These are phyloP conservation scores for Diplodia corticola DNA, from an alignment of 2,329 filamentous ascomycete genomes.

Conservation along the genomic window DNA sequence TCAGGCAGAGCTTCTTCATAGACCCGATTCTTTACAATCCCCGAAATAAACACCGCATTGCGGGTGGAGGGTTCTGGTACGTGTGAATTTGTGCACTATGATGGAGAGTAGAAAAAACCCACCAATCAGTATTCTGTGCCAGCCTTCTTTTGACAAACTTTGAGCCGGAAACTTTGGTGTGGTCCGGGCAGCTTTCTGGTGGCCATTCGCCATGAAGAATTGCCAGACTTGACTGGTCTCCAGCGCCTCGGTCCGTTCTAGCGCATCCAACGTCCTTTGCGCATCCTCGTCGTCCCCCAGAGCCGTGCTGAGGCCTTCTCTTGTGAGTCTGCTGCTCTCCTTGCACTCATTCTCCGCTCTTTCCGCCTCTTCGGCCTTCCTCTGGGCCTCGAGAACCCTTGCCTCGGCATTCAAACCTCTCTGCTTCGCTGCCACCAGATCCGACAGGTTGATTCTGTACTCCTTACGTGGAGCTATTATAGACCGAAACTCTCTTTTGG, in stretches of 20 bases:
- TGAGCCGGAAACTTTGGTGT: conserved; percentile 26
- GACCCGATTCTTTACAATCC: conserved; percentile 45
- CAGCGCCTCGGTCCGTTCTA: conserved; percentile 62
- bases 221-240: conserved; percentile 55
- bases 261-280: background rate
- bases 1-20: conserved; percentile 38
- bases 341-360: conserved; percentile 51
- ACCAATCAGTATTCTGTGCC: conserved; percentile 12
- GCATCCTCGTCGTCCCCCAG: background rate
- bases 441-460: conserved; percentile 44
- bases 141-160: conserved; percentile 29
- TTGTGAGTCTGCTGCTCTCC: background rate
- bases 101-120: background rate
- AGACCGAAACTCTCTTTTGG: background rate
- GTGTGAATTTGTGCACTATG: background rate
- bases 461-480: background rate
- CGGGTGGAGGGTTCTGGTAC: conserved; percentile 26
- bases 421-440: conserved; percentile 33
- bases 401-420: conserved; percentile 36
- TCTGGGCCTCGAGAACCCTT: conserved; percentile 27
- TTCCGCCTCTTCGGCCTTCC: conserved; percentile 42
- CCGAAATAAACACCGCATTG: conserved; percentile 45
- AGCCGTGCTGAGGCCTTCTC: background rate
- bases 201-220: conserved; percentile 48
- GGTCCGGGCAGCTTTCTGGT: background rate